These are phyloP conservation scores for Nemania sp. DNA, from an alignment of 2,329 filamentous ascomycete species.

Conservation along the genomic window DNA sequence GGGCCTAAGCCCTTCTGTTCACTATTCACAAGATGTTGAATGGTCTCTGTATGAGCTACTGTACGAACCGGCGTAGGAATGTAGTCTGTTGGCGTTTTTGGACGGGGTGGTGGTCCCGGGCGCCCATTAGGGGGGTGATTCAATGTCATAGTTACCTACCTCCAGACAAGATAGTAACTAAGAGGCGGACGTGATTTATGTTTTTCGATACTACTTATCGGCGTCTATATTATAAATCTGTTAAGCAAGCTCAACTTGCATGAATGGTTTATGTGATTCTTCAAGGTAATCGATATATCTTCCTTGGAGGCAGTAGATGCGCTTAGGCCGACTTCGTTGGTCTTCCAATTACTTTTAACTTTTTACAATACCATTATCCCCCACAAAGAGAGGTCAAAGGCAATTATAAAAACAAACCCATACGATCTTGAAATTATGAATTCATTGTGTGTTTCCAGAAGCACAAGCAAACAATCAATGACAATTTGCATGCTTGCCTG, in stretches of 20 bases:
- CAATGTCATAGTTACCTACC: conserved; percentile 16
- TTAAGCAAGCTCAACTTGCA: conserved; percentile 9
- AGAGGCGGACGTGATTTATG: neutral
- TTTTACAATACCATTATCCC: conserved; percentile 5
- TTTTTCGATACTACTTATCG: neutral
- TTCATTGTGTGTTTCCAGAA: neutral
- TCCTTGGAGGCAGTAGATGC: neutral
- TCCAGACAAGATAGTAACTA: neutral
- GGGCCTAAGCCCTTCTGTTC: conserved; percentile 3
- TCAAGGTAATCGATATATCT: neutral
- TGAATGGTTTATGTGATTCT: conserved; percentile 1
- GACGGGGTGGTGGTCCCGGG: conserved; percentile 21
- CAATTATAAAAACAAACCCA: neutral
- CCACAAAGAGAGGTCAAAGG: neutral
- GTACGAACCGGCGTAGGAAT: conserved; percentile 21
- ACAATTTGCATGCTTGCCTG: too few species aligned
- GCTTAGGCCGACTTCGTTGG: neutral
- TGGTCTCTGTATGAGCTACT: conserved; percentile 15
- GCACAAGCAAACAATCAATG: neutral
- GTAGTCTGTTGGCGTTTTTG: conserved; percentile 24
- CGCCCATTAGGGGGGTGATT: neutral
- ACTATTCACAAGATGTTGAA: conserved; percentile 20
- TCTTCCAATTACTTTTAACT: conserved; percentile 11
- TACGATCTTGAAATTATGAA: neutral
- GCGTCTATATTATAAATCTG: neutral